These are phyloP conservation scores for Phialocephala sp. DNA, from an alignment of 2,329 filamentous ascomycete genomes.

Conservation along the genomic window DNA sequence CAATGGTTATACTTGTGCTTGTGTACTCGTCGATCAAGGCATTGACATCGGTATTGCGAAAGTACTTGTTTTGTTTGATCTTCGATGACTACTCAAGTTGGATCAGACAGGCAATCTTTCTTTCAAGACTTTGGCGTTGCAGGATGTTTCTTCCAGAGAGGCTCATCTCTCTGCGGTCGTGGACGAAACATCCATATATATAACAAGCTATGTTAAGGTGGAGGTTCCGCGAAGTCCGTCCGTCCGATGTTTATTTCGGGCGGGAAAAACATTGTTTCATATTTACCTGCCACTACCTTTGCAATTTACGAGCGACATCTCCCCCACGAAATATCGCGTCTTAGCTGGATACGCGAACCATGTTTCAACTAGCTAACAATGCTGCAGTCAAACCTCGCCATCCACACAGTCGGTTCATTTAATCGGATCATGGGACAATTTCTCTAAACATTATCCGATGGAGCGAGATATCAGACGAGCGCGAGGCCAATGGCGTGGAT, in stretches of 20 bases:
- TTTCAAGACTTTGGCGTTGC: slow-evolving; percentile 19
- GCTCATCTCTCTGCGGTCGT: slow-evolving; percentile 9
- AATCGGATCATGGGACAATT: slow-evolving; percentile 96
- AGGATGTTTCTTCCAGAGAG: slow-evolving; percentile 14
- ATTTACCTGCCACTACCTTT: slow-evolving; percentile 21
- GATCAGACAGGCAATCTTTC: slow-evolving; percentile 13
- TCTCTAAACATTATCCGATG: slow-evolving; percentile 78
- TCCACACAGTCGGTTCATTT: slow-evolving; percentile 75
- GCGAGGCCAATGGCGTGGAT: slow-evolving; percentile 81
- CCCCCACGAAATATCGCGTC: slow-evolving; percentile 17
- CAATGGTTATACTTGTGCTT: slow-evolving; percentile 10
- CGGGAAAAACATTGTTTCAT: slow-evolving; percentile 22
- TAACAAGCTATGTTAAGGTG: slow-evolving; percentile 20
- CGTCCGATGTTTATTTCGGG: slow-evolving; percentile 22
- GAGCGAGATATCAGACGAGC: slow-evolving; percentile 79
- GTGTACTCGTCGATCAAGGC: slow-evolving; percentile 23
- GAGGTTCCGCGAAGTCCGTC: slow-evolving; percentile 11
- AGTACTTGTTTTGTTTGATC: slow-evolving; percentile 19
- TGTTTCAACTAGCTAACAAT: slow-evolving; percentile 28
- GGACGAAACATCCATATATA: slow-evolving; percentile 19
- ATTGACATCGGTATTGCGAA: slow-evolving; percentile 16
- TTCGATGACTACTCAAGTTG: slow-evolving; percentile 21
- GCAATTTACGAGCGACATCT: slow-evolving; percentile 30
- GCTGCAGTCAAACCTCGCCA: slow-evolving; percentile 61
- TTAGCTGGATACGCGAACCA: slow-evolving; percentile 19